Base-by-base conservation (phyloP, 192 early-diverging fungal genomes). In the Spizellomyces punctatus region DNA sequence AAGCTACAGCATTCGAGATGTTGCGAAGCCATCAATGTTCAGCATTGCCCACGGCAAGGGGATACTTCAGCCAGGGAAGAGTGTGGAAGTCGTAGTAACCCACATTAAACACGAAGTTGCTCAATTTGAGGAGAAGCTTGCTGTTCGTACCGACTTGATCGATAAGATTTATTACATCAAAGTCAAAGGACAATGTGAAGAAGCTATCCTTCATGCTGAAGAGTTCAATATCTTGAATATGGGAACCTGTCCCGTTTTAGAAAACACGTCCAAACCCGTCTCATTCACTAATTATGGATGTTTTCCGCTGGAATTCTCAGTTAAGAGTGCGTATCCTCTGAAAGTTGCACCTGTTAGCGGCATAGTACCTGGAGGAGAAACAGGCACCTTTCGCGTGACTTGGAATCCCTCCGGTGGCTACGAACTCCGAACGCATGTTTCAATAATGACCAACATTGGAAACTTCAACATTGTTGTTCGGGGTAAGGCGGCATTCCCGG, bases 361-460 rank as follows among this genome's bases (percentile, higher is more conserved):
- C 6, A 62, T 62, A 27, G 75, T 88, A 5, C 10, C 17, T 6
- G 88, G 86, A 12, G 77, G 78, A n/a, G 75, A 83, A 27, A 72
- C 73, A 9, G 63, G 75, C 43, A 71, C 67, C 27, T 43, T 85
- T 9, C 64, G 43, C 41, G 77, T 89, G 5, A 69, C 75, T 16
- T 89, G 88, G 88, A 83, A 72, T 62, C 88, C 88, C 10, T 85
- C 82, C 14, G 83, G 88, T 10, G 86, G 81, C 14, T 89, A 89
- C 62, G 88, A 89, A 62, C 76, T 89, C 49, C 78, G 88, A 14
- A 85, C 88, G 6, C 82, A 82, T 42, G 50, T 89, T 27, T 65
- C 72, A 6, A 49, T 89, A 54, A 70, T 72, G 6, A 88, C 88
- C 22, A 89, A 89, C 67, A 89, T 89, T 63, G 88, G 88, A 21